Conservation (phyloP, 2,329 filamentous ascomycete species). For the Huntiella bhutanensis region DNA sequence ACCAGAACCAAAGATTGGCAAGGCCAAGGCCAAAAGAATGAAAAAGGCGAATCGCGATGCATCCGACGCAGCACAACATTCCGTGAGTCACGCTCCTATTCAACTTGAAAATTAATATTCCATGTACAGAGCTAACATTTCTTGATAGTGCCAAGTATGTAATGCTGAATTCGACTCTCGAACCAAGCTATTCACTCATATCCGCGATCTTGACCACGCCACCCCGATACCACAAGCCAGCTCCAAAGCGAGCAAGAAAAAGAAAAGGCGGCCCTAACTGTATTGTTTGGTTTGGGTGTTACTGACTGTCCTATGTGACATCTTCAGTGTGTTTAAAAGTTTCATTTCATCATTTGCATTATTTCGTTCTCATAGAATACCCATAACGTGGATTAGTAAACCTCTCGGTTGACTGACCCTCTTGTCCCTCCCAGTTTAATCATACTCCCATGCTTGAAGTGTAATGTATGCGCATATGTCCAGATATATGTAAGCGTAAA, state of each 20-base stretch:
- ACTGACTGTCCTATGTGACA: not conserved
- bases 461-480: too few relatives aligned
- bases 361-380: not conserved
- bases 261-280: not conserved
- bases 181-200: constrained; percentile 54
- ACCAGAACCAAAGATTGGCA: constrained; percentile 5
- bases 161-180: constrained; percentile 36
- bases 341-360: not conserved
- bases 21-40: constrained; percentile 9
- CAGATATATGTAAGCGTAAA: too few relatives aligned
- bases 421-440: too few relatives aligned
- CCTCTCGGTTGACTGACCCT: not conserved
- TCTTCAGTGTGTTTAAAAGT: too few relatives aligned
- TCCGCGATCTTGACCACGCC: constrained; percentile 47
- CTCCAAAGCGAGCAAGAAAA: constrained; percentile 6
- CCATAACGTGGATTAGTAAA: not conserved
- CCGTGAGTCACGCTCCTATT: constrained; percentile 17
- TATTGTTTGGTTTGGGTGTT: too few relatives aligned
- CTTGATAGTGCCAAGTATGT: constrained; percentile 19
- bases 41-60: constrained; percentile 17
- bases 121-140: not conserved
- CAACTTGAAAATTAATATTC: not conserved
- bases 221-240: constrained; percentile 22
- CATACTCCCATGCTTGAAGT: too few relatives aligned
- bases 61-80: constrained; percentile 16